Percentiles rank a stretch among this genome's conserved stretches.
Conservation (phyloP, 208 protist genomes). For the Crithidia bombi region DNA sequence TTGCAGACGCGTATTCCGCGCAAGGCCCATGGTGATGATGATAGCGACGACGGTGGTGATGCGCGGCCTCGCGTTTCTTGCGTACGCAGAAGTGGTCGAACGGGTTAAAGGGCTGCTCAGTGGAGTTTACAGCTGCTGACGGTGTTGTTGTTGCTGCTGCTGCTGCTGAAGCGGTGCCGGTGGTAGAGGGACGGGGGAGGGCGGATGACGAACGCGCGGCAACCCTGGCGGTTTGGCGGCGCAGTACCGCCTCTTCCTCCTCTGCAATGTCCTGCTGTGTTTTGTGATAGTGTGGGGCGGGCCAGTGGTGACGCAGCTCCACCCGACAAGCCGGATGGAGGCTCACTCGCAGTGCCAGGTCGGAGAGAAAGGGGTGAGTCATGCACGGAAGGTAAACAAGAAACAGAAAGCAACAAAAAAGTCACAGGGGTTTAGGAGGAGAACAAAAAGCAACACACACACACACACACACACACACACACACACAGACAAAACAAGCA, state of each 20-base stretch:
- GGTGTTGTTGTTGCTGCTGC: background rate
- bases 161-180: background rate
- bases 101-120: constrained; percentile 10
- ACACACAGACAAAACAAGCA: background rate
- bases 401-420: background rate
- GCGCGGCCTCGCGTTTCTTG: background rate
- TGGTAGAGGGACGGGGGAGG: background rate
- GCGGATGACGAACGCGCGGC: background rate
- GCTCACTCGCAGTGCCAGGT: constrained; percentile 37
- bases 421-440: too few relatives aligned
- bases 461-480: constrained; percentile 11
- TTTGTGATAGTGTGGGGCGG: constrained; percentile 49
- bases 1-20: too few relatives aligned
- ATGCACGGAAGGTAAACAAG: background rate
- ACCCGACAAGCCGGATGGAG: constrained; percentile 46
- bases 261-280: constrained; percentile 18
- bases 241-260: background rate
- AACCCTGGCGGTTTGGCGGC: constrained; percentile 1
- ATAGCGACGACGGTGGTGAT: background rate
- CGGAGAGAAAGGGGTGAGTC: constrained; percentile 23
- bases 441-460: constrained; percentile 3
- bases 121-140: background rate
- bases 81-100: constrained; percentile 15
- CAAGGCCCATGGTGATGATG: background rate
- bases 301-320: constrained; percentile 51